These are phyloP conservation scores for Clavispora vitiphila DNA, from an alignment of 805 yeast genomes.

Conservation along the genomic window DNA sequence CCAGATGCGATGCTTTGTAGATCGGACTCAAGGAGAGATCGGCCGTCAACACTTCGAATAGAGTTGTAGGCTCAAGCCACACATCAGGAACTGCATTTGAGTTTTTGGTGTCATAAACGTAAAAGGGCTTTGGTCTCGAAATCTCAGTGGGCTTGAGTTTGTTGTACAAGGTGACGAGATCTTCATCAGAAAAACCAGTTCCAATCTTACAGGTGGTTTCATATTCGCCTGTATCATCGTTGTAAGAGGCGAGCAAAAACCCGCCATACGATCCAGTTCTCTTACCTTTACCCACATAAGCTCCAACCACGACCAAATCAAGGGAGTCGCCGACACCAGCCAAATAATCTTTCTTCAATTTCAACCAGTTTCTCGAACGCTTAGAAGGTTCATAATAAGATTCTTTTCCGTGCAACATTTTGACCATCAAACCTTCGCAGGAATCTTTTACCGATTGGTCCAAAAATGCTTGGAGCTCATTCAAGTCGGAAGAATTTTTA, in stretches of 20 bases:
- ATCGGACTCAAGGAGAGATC: slow-evolving; percentile 85
- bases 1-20: slow-evolving; percentile 75
- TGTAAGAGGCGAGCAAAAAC: slow-evolving; percentile 83
- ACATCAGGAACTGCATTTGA: slow-evolving; percentile 79
- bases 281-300: slow-evolving; percentile 89
- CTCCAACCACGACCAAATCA: slow-evolving; percentile 91
- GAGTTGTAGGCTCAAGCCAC: slow-evolving; percentile 83
- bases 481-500: slow-evolving; percentile 62
- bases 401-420: slow-evolving; percentile 74
- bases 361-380: slow-evolving; percentile 92
- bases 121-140: slow-evolving; percentile 58
- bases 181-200: slow-evolving; percentile 91
- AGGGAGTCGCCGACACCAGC: slow-evolving; percentile 95
- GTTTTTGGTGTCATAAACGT: slow-evolving; percentile 54
- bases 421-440: slow-evolving; percentile 97
- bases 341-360: slow-evolving; percentile 88
- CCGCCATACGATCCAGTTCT: slow-evolving; percentile 96
- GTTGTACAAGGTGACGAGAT: slow-evolving; percentile 55
- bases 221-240: slow-evolving; percentile 84
- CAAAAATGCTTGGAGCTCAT: slow-evolving; percentile 75
- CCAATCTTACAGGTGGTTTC: slow-evolving; percentile 97
- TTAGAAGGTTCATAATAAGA: slow-evolving; percentile 91
- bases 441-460: slow-evolving; percentile 85
- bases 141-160: slow-evolving; percentile 65
- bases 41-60: slow-evolving; percentile 89